phyloP scores from a whole-genome alignment of 768 basidiomycete species.

The Tephrocybe sp. region DNA sequence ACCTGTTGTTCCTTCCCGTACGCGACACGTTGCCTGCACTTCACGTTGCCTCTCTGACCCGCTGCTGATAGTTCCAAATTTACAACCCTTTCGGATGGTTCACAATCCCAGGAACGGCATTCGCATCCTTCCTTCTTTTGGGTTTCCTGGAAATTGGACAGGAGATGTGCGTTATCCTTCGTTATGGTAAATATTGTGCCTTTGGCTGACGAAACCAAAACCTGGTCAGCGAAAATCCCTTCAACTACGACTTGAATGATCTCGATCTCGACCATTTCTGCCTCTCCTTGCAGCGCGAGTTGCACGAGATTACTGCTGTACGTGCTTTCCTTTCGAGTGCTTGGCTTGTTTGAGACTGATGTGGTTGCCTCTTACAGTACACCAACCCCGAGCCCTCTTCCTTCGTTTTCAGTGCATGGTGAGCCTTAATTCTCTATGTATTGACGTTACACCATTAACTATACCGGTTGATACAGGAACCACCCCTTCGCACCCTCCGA shows the following conservation, averaged over 20 bases:
- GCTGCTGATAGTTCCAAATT: constrained; percentile 47
- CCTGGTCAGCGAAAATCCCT: constrained; percentile 56
- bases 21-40: constrained; percentile 28
- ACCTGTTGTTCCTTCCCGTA: constrained; percentile 35
- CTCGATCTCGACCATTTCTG: constrained; percentile 72
- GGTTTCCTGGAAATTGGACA: constrained; percentile 72
- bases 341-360: background rate
- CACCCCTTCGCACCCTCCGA: constrained; percentile 73
- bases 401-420: constrained; percentile 53
- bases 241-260: constrained; percentile 69
- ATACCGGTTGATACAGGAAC: constrained; percentile 36
- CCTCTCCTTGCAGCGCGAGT: constrained; percentile 61
- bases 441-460: background rate
- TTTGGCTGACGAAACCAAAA: background rate
- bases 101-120: constrained; percentile 63
- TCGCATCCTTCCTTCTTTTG: constrained; percentile 61
- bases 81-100: constrained; percentile 36
- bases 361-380: constrained; percentile 37
- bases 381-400: constrained; percentile 49
- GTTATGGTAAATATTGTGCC: background rate
- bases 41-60: constrained; percentile 18
- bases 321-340: constrained; percentile 20
- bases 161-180: constrained; percentile 46
- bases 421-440: constrained; percentile 2
- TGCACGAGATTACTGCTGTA: constrained; percentile 73